Conservation (phyloP, 1,284 basidiomycete species). For the Boletus albobrunnescens region DNA sequence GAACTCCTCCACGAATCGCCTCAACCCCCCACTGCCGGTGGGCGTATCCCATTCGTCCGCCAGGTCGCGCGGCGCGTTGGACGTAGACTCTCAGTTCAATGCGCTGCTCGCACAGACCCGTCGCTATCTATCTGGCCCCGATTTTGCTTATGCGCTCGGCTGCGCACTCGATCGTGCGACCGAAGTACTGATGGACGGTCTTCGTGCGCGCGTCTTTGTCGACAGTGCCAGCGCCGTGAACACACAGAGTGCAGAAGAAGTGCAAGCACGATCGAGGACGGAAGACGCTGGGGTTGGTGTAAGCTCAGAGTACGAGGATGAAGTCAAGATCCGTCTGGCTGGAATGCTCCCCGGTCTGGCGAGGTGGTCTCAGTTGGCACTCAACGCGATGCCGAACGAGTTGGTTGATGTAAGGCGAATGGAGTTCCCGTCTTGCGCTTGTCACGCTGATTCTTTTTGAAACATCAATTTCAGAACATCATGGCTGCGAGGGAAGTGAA, state of each 20-base stretch:
- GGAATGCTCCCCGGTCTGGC: conserved; percentile 75
- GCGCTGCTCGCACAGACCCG: conserved; percentile 69
- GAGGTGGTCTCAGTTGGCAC: conserved; percentile 68
- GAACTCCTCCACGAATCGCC: not conserved
- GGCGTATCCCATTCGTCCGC: conserved; percentile 14
- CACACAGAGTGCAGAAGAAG: conserved; percentile 15
- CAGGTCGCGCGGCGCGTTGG: conserved; percentile 26
- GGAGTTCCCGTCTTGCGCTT: not conserved
- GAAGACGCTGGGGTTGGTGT: conserved; percentile 13
- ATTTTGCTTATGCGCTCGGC: conserved; percentile 68
- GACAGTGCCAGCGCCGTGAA: conserved; percentile 25
- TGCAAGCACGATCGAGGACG: conserved; percentile 15
- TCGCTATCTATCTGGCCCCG: conserved; percentile 57
- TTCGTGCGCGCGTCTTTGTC: conserved; percentile 56
- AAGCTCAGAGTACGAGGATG: conserved; percentile 29
- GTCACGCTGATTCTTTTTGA: not conserved
- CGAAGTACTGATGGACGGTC: conserved; percentile 47
- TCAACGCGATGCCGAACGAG: conserved; percentile 76
- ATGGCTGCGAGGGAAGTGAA: conserved; percentile 43
- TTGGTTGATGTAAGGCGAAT: conserved; percentile 68
- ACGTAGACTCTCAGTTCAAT: conserved; percentile 52
- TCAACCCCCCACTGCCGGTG: not conserved
- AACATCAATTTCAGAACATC: conserved; percentile 30
- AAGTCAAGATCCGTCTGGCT: conserved; percentile 61
- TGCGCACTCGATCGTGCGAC: conserved; percentile 67